These are phyloP conservation scores for Isabelozyma pseudorhagii DNA, from an alignment of 805 yeast genomes.

Conservation along the genomic window DNA sequence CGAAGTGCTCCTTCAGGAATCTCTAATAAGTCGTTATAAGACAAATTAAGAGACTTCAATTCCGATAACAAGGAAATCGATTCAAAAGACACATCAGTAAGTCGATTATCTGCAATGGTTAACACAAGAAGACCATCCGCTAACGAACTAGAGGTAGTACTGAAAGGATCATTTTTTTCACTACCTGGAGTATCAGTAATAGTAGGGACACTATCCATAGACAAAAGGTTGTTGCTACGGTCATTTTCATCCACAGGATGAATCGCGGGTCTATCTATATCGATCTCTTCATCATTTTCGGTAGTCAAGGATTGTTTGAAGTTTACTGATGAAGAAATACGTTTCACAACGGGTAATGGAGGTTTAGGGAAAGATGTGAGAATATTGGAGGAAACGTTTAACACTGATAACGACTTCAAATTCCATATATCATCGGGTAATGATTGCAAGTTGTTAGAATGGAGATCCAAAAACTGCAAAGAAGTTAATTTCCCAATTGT, in stretches of 20 bases:
- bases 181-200: not conserved
- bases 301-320: conserved; percentile 10
- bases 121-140: conserved; percentile 55
- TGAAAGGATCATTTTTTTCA: not conserved
- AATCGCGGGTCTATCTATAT: conserved; percentile 3
- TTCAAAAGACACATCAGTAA: conserved; percentile 74
- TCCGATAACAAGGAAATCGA: conserved; percentile 56
- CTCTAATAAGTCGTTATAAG: conserved; percentile 82
- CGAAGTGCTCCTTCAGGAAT: conserved; percentile 72
- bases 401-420: conserved; percentile 48
- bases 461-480: conserved; percentile 70
- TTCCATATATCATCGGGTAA: conserved; percentile 70
- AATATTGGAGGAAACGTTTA: conserved; percentile 75
- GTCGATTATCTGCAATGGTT: conserved; percentile 77
- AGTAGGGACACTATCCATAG: not conserved
- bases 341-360: conserved; percentile 28
- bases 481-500: conserved; percentile 58
- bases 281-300: not conserved
- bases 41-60: conserved; percentile 63
- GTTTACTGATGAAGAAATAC: conserved; percentile 28
- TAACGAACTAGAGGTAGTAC: conserved; percentile 20
- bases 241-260: not conserved
- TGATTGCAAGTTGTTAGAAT: conserved; percentile 73
- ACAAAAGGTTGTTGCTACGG: not conserved
- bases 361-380: conserved; percentile 59